Percentiles rank a stretch among this genome's conserved stretches.
Conservation (phyloP, 164 flowering plant genomes). For the Taxillus chinensis region DNA sequence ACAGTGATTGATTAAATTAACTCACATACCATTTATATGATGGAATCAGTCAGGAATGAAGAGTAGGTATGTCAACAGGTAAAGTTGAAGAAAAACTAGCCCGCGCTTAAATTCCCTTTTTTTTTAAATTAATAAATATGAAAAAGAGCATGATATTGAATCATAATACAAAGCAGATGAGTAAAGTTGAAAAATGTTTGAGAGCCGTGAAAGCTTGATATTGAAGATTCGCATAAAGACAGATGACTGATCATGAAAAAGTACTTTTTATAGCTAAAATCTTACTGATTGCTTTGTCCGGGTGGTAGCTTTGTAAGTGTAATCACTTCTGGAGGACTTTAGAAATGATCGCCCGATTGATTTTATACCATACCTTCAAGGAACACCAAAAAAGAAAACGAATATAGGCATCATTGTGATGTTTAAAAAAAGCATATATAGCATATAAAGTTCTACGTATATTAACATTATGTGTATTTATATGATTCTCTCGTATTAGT, state of each 20-base stretch:
- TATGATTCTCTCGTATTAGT: no score
- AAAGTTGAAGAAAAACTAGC: no score
- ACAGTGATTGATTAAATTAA: no score
- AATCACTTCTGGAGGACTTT: background rate
- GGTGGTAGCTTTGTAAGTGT: background rate
- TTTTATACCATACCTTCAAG: background rate
- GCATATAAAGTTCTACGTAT: background rate
- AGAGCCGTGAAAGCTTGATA: slow-evolving; percentile 11
- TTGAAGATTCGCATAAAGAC: slow-evolving; percentile 21
- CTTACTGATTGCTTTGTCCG: background rate
- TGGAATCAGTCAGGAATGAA: no score
- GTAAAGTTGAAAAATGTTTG: no score
- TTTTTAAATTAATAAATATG: no score
- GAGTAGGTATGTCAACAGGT: no score
- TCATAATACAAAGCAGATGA: no score
- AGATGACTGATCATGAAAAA: slow-evolving; percentile 23
- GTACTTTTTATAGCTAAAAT: background rate
- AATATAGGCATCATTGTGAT: background rate
- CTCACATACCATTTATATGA: no score
- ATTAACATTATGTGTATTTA: no score
- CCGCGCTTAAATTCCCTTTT: no score
- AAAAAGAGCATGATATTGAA: no score
- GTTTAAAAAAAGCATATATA: background rate
- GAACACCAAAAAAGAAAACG: background rate
- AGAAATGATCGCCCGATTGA: background rate